Percentiles rank a stretch among this genome's conserved stretches.
Evolutionary conservation across 495 filamentous ascomycete species (phyloP).

Genomic region (Chaetomium cochliodes): DNA sequence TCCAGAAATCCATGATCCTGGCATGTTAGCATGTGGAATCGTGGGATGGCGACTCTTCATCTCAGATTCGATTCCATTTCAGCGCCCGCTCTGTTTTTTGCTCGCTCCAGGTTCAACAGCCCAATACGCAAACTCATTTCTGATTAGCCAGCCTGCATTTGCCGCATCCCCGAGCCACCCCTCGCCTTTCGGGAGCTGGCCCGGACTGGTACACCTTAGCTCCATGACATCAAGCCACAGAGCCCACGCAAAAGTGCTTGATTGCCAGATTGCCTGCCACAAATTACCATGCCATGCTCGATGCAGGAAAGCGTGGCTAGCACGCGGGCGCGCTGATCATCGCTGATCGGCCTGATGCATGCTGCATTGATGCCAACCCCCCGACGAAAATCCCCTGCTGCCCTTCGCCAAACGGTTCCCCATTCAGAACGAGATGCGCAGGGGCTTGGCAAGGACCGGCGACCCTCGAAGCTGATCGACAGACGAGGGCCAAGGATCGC

Average conservation of each 20-base stretch:
- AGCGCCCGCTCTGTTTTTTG: no score
- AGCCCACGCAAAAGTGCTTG: not conserved
- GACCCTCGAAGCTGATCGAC: constrained; percentile 7
- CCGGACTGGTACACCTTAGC: not conserved
- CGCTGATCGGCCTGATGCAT: constrained; percentile 6
- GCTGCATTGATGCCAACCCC: constrained; percentile 3
- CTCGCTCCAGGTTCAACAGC: no score
- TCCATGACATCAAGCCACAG: constrained; percentile 9
- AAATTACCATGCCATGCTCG: constrained; percentile 1
- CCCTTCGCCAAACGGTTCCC: constrained; percentile 16
- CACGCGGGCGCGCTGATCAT: constrained; percentile 10
- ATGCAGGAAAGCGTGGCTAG: constrained; percentile 1
- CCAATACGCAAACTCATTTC: not conserved
- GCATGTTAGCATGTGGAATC: not conserved
- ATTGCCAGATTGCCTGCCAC: constrained; percentile 1
- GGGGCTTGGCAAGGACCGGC: not conserved
- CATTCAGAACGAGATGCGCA: constrained; percentile 1
- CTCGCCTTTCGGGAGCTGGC: not conserved
- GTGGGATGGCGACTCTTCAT: not conserved
- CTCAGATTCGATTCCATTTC: no score
- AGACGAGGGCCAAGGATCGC: constrained; percentile 1
- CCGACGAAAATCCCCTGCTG: constrained; percentile 10
- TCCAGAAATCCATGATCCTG: not conserved
- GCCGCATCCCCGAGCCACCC: no score
- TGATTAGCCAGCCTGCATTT: not conserved